These are phyloP conservation scores for Paraphaeosphaeria sporulosa DNA, from an alignment of 2,329 filamentous ascomycete species.

Conservation along the genomic window DNA sequence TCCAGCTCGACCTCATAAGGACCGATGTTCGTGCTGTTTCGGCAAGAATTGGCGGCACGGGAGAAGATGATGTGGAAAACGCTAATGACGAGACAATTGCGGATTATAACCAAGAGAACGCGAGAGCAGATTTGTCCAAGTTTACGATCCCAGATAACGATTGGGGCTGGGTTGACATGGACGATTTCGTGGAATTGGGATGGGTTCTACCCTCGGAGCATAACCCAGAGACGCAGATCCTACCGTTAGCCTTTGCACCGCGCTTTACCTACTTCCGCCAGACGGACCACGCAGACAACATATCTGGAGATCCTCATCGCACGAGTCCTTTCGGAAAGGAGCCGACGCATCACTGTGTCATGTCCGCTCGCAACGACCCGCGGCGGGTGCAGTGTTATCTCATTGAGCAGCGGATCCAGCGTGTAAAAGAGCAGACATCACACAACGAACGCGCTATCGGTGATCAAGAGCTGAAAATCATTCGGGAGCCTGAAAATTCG, in stretches of 20 bases:
- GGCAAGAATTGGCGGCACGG: slow-evolving; percentile 84
- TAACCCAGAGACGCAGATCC: slow-evolving; percentile 91
- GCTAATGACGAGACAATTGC: slow-evolving; percentile 69
- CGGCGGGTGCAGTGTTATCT: slow-evolving; percentile 86
- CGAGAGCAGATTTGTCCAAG: slow-evolving; percentile 72
- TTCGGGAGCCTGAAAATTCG: slow-evolving; percentile 62
- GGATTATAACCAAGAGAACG: slow-evolving; percentile 60
- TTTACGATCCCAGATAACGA: slow-evolving; percentile 97
- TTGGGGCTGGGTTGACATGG: slow-evolving; percentile 98
- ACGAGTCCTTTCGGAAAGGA: slow-evolving; percentile 93
- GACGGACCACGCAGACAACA: slow-evolving; percentile 85
- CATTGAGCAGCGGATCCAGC: slow-evolving; percentile 79
- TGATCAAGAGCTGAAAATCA: slow-evolving; percentile 73
- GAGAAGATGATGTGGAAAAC: slow-evolving; percentile 74
- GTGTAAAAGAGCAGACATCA: slow-evolving; percentile 79
- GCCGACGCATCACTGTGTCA: slow-evolving; percentile 92
- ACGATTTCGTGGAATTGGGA: slow-evolving; percentile 97
- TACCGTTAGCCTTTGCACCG: slow-evolving; percentile 92
- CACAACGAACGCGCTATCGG: slow-evolving; percentile 76
- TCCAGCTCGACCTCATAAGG: slow-evolving; percentile 88
- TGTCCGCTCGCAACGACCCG: slow-evolving; percentile 78
- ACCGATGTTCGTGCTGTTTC: slow-evolving; percentile 94
- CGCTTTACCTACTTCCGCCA: slow-evolving; percentile 96
- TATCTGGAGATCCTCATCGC: slow-evolving; percentile 79
- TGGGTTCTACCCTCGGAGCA: slow-evolving; percentile 92